Base-by-base conservation (phyloP, 192 early-diverging fungal genomes). In the Allomyces javanicus region DNA sequence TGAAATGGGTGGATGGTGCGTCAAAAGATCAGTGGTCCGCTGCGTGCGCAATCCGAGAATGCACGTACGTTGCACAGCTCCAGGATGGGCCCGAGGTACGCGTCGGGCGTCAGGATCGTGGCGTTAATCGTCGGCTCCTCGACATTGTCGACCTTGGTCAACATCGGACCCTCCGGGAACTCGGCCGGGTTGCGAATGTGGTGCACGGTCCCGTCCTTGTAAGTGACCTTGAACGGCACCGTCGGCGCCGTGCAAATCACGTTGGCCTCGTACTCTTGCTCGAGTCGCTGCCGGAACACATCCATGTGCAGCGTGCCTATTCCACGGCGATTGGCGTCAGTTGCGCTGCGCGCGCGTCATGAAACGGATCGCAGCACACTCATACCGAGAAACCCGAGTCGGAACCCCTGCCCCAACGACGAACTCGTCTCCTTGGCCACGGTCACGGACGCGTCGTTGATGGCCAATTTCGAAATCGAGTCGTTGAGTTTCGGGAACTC, bases 361-460 rank as follows among this genome's bases (percentile, higher is more conserved):
- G 9, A 40, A 40, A 0, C 33, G 4, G 33, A 40, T 7, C 33
- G 0, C 3, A 40, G 4, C 33, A 3, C 0, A n/a, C 33, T 17
- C 12, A 9, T 21, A 58, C 95, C 95, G 64, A 98, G 70, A 65
- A 98, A 98, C 11, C 95, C 95, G 23, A 98, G 74, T 1, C 95
- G 82, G 84, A 92, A 98, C 4, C 95, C 95, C 74, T 98, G 95
- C 3, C 95, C 95, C 25, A 98, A 68, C 24, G 93, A 67, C 63
- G 66, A 70, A 21, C 19, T 40, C 9, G 88, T 90, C 67, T 90
- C 89, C 67, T 89, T 89, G 66, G 88, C 83, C 1, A 98, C 87
- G 63, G 80, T 77, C 9, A 98, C 95, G 64, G 88, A 90, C 10
- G 92, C 84, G 77, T 98, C 95, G 71, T 94, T 98, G n/a, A 98